Percentiles rank a stretch among this genome's conserved stretches.
phyloP scores from a whole-genome alignment of 1,284 basidiomycete genomes.

The Inonotus hispidus region DNA sequence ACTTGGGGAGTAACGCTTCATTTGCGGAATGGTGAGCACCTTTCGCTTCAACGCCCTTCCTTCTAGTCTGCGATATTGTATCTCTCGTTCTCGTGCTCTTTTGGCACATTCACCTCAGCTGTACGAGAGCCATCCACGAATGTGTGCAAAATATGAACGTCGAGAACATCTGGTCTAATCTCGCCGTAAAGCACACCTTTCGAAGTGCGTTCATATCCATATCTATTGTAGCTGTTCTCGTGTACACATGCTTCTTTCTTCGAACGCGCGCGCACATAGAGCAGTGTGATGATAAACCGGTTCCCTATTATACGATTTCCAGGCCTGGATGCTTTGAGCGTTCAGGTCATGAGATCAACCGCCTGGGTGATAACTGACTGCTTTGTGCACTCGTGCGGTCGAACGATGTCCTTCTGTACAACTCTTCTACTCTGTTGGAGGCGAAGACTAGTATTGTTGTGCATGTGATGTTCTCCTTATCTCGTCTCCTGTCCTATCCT shows the following conservation, averaged over 20 bases:
- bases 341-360: conserved; percentile 12
- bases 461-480: not conserved
- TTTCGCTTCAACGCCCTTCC: not conserved
- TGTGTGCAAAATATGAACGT: not conserved
- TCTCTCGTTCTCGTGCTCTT: not conserved
- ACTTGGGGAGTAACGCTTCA: no score
- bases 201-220: no score
- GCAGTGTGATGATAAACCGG: conserved; percentile 13
- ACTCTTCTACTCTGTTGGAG: not conserved
- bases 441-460: not conserved
- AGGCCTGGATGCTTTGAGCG: not conserved
- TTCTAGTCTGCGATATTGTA: not conserved
- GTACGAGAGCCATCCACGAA: not conserved
- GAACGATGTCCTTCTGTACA: not conserved
- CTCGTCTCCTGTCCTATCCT: not conserved
- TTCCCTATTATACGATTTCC: conserved; percentile 17
- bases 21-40: not conserved
- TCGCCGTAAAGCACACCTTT: no score
- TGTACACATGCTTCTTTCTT: not conserved
- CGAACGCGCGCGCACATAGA: not conserved
- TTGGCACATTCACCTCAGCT: not conserved
- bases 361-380: conserved; percentile 12
- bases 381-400: not conserved
- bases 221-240: not conserved
- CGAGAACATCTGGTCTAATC: not conserved